Evolutionary conservation across 768 basidiomycete genomes (phyloP).

Genomic region (Boletus sensibilis): DNA sequence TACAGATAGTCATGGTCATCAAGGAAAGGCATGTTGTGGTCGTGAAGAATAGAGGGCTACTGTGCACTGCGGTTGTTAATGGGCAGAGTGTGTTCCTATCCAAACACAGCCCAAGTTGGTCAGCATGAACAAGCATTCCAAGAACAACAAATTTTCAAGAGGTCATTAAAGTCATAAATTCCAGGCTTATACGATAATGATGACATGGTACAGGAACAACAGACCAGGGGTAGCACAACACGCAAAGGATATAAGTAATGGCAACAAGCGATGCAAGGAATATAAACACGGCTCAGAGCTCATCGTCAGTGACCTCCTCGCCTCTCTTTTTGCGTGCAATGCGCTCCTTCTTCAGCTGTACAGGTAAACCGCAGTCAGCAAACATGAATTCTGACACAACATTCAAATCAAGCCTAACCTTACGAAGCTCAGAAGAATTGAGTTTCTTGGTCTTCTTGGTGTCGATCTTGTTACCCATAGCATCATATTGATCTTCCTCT

Average conservation of each 20-base stretch:
- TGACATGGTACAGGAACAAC: constrained; percentile 23
- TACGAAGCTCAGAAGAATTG: constrained; percentile 78
- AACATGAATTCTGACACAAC: background rate
- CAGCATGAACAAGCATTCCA: no score
- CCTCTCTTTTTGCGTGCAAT: constrained; percentile 88
- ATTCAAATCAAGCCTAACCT: constrained; percentile 42
- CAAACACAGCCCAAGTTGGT: constrained; percentile 4
- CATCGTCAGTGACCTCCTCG: constrained; percentile 72
- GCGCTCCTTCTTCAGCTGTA: constrained; percentile 86
- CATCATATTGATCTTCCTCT: constrained; percentile 90
- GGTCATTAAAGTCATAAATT: constrained; percentile 4
- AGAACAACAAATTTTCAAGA: background rate
- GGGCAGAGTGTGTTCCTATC: background rate
- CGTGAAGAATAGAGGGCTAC: constrained; percentile 9
- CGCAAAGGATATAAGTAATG: constrained; percentile 12
- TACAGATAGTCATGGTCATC: constrained; percentile 21
- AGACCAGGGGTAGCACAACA: constrained; percentile 15
- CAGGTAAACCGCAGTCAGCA: constrained; percentile 12
- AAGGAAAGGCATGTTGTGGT: constrained; percentile 32
- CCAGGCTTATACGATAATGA: constrained; percentile 17
- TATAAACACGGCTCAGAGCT: constrained; percentile 33
- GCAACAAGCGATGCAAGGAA: constrained; percentile 1
- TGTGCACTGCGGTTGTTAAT: constrained; percentile 5
- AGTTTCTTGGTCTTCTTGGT: constrained; percentile 84
- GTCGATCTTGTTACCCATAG: constrained; percentile 97